phyloP scores from a whole-genome alignment of 495 filamentous ascomycete genomes.

The Melanomma pulvis-pyrius region DNA sequence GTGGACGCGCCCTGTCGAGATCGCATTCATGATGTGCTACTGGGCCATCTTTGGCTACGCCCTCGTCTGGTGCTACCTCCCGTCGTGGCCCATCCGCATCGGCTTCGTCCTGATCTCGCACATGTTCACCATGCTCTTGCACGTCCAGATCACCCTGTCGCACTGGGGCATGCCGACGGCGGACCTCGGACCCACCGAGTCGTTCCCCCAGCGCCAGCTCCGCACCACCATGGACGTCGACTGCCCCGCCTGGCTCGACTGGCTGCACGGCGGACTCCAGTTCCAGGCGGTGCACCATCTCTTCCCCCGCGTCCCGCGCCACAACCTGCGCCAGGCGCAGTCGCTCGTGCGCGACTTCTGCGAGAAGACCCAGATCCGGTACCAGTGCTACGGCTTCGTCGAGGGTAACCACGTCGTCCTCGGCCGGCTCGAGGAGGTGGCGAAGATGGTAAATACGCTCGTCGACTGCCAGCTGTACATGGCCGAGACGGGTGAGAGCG shows the following conservation, averaged over 20 bases:
- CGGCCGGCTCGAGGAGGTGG: slow-evolving; percentile 46
- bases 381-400: slow-evolving; percentile 50
- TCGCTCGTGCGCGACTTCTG: slow-evolving; percentile 50
- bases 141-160: slow-evolving; percentile 57
- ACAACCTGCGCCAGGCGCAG: slow-evolving; percentile 52
- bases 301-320: slow-evolving; percentile 52
- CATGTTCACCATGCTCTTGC: slow-evolving; percentile 53
- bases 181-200: slow-evolving; percentile 52
- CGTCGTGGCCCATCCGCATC: slow-evolving; percentile 50
- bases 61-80: slow-evolving; percentile 49
- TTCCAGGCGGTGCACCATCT: slow-evolving; percentile 56
- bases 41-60: slow-evolving; percentile 53
- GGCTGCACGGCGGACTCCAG: slow-evolving; percentile 53
- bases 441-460: slow-evolving; percentile 48
- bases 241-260: slow-evolving; percentile 55
- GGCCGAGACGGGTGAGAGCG: slow-evolving; percentile 48
- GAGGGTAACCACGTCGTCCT: slow-evolving; percentile 51
- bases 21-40: slow-evolving; percentile 50
- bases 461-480: slow-evolving; percentile 51
- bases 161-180: slow-evolving; percentile 56
- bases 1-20: slow-evolving; percentile 54
- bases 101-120: slow-evolving; percentile 54
- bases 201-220: slow-evolving; percentile 54
- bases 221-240: slow-evolving; percentile 57
- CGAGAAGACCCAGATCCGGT: slow-evolving; percentile 49